Base-by-base conservation (phyloP, 768 basidiomycete genomes). In the Termitomyces bulborhizus region DNA sequence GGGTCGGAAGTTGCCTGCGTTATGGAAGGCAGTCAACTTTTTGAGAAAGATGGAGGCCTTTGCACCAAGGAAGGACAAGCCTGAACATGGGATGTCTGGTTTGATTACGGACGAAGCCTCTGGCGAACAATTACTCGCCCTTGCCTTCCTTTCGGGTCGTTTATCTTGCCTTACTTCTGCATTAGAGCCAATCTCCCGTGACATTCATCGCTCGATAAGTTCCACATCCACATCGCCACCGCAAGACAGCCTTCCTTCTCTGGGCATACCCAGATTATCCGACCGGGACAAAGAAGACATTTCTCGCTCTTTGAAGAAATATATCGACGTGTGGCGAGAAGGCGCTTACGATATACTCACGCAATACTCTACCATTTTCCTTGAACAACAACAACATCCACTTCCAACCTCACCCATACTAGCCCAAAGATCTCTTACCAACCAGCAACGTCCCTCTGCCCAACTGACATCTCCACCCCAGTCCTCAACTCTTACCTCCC, bases 281-380 rank as follows among this genome's bases (percentile, higher is more conserved):
- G 59, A 86, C 48, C 71, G 80, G 50, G 83, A 86, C 56, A 79
- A 78, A 54, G 85, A 86, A 55, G 90, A 91, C 55, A 76, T 90
- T 43, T 82, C 86, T 36, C 74, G 86, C 36, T 93, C 86, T 70
- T 74, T 96, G 58, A 86, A 91, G 63, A 86, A 83, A 65, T 94
- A 93, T 69, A 83, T 96, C 60, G 95, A 96, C 64, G 70, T 85
- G 11, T 97, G 95, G 86, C 77, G 94, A 51, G 95, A 98, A 71
- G 86, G 90, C 45, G 88, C 93, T 21, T 90, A 95, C 71, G 93
- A 98, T 68, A 83, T 95, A 68, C 79, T 96, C 61, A 89, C 89
- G 15, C 93, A 96, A 66, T 97, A 85, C 63, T 80, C 86, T 3
- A 85, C 92, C 39, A 93, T 97, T 59, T 96, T 98, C 69, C 81